These are phyloP conservation scores for Fonsecaea pedrosoi DNA, from an alignment of 2,329 filamentous ascomycete species.

Conservation along the genomic window DNA sequence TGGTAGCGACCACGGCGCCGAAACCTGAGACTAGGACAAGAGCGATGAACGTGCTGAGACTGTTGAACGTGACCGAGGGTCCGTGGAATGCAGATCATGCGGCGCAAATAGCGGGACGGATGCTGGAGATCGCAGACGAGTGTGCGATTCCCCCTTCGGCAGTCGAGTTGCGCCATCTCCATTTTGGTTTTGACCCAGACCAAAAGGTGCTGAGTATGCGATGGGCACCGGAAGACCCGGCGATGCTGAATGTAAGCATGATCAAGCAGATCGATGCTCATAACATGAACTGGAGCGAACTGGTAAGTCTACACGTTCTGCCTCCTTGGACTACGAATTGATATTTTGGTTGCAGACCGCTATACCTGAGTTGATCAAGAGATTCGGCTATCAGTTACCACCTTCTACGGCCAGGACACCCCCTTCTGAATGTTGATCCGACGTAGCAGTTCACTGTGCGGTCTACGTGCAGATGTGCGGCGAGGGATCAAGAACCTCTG, in stretches of 20 bases:
- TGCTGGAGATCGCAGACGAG: conserved; percentile 23
- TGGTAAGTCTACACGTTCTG: not conserved
- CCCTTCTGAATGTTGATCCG: not conserved
- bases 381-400: conserved; percentile 18
- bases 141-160: not conserved
- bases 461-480: not conserved
- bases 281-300: conserved; percentile 1
- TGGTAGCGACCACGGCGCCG: conserved; percentile 19
- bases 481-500: not conserved
- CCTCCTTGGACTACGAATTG: not conserved
- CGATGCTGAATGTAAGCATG: not conserved
- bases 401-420: not conserved
- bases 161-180: conserved; percentile 20
- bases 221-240: conserved; percentile 21
- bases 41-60: conserved; percentile 23
- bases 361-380: conserved; percentile 12
- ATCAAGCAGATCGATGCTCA: conserved; percentile 4
- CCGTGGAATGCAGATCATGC: conserved; percentile 27
- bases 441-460: not conserved
- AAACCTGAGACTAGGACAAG: conserved; percentile 18
- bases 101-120: conserved; percentile 26
- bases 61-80: conserved; percentile 25
- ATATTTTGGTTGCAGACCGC: not conserved
- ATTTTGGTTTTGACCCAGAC: conserved; percentile 15
- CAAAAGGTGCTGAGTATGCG: conserved; percentile 8